phyloP scores from a whole-genome alignment of 495 filamentous ascomycete genomes.

The Hypoxylon lienhwacheense region DNA sequence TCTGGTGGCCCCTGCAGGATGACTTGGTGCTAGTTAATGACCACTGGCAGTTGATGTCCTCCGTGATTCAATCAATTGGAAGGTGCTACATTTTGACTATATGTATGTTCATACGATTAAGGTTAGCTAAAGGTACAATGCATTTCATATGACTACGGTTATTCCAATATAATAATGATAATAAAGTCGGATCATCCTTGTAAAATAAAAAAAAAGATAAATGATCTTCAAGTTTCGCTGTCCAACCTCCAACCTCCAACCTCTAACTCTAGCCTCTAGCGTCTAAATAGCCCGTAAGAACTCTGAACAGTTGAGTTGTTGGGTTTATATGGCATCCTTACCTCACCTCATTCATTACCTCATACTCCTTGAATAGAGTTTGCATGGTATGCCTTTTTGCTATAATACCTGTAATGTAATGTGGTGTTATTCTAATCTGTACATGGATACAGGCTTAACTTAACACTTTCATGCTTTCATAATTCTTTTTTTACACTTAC shows the following conservation, averaged over 20 bases:
- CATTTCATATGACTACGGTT: background rate
- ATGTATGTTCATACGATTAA: too few relatives aligned
- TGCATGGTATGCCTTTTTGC: background rate
- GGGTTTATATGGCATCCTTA: too few relatives aligned
- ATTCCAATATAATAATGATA: slow-evolving; percentile 8
- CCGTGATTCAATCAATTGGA: slow-evolving; percentile 12
- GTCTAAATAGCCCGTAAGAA: slow-evolving; percentile 12
- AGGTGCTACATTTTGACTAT: slow-evolving; percentile 5
- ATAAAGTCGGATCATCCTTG: background rate
- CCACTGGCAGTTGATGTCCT: slow-evolving; percentile 24
- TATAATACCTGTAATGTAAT: background rate
- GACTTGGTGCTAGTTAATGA: slow-evolving; percentile 29
- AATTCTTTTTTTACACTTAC: too few relatives aligned
- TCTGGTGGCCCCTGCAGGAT: slow-evolving; percentile 33
- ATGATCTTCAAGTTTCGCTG: slow-evolving; percentile 19
- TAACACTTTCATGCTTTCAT: too few relatives aligned
- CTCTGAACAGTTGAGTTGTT: too few relatives aligned
- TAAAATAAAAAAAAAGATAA: slow-evolving; percentile 3
- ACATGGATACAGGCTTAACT: too few relatives aligned
- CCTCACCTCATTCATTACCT: too few relatives aligned
- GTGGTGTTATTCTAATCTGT: too few relatives aligned
- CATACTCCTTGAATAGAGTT: slow-evolving; percentile 28
- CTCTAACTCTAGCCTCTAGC: slow-evolving; percentile 1
- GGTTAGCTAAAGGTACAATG: too few relatives aligned
- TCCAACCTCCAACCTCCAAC: too few relatives aligned